Evolutionary conservation across 495 filamentous ascomycete species (phyloP), one percentile per base, ranked within the genome.

Genomic region (Hypoxylon lienhwacheense): DNA sequence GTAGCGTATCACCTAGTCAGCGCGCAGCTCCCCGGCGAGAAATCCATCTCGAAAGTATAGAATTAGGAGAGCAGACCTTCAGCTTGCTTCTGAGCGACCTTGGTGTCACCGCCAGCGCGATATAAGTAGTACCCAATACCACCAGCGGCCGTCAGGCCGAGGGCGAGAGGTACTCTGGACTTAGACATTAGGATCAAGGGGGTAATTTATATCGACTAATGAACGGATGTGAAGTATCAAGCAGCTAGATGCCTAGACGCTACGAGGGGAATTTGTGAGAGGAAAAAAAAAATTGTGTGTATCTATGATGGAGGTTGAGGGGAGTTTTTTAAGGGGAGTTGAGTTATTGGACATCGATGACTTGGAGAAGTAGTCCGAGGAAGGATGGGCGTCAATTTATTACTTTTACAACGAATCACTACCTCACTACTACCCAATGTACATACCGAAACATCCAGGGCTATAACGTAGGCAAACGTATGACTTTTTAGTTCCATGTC

Each of bases 121-220:
- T 96, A 97, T 44, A 97, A 77, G 77, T 97, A 98, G 80, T 97
- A 97, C 11, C 86, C 92, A 33, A 81, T 77, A 29, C 81, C 82
- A 47, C 82, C 86, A 12, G 79, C 87, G 33, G 79, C 85, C 10
- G 76, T 79, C 39, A 83, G 63, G 53, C 83, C 89, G 31, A 88
- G 57, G 59, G 78, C 74, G 39, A 85, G 59, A 28, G 80, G 78
- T 21, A 77, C 59, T 42, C 77, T 73, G 58, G 77, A 82, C 56
- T 78, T 81, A 25, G 80, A 73, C 76, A 79, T 77, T 59, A 28
- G 73, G 66, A 48, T 34, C 17, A 29, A 35, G 15, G 53, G 43
- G 37, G 37, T 58, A 28, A 39, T 14, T 22, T 40, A 16, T 12
- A 21, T n/a, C n/a, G n/a, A n/a, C n/a, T n/a, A n/a, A n/a, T 26